phyloP scores from a whole-genome alignment of 2,329 filamentous ascomycete species.

The Penicillium corylophilum region DNA sequence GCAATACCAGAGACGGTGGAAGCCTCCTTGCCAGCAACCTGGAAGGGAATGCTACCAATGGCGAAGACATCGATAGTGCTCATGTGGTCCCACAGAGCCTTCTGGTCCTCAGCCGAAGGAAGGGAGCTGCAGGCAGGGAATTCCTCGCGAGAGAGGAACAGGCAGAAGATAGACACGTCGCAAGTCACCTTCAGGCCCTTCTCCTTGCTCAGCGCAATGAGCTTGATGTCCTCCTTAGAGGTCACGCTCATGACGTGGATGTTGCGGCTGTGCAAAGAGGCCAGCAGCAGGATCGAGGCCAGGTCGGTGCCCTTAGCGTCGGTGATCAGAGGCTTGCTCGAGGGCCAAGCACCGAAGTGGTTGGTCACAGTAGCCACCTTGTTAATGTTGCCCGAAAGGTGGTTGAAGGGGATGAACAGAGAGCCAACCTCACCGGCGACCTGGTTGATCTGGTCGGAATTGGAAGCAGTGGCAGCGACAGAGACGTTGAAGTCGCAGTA shows the following conservation, averaged over 20 bases:
- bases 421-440: slow-evolving; percentile 73
- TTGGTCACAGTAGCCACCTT: slow-evolving; percentile 76
- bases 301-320: slow-evolving; percentile 78
- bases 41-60: slow-evolving; percentile 74
- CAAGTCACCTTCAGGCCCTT: slow-evolving; percentile 82
- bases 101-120: slow-evolving; percentile 66
- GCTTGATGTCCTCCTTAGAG: slow-evolving; percentile 74
- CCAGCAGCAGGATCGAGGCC: slow-evolving; percentile 74
- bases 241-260: slow-evolving; percentile 79
- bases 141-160: slow-evolving; percentile 72
- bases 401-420: slow-evolving; percentile 79
- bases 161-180: slow-evolving; percentile 75
- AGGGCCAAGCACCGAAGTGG: slow-evolving; percentile 76
- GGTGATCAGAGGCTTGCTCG: slow-evolving; percentile 75
- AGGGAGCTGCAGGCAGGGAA: slow-evolving; percentile 66
- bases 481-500: slow-evolving; percentile 81
- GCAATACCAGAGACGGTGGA: slow-evolving; percentile 66
- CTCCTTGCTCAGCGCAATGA: slow-evolving; percentile 74
- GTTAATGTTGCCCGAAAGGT: slow-evolving; percentile 78
- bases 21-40: slow-evolving; percentile 61
- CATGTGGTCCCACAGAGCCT: slow-evolving; percentile 72
- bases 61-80: slow-evolving; percentile 75
- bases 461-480: slow-evolving; percentile 69
- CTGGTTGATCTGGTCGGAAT: slow-evolving; percentile 71
- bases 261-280: slow-evolving; percentile 73